Base-by-base conservation (phyloP, 1,284 basidiomycete species). In the Sporisorium scitamineum region DNA sequence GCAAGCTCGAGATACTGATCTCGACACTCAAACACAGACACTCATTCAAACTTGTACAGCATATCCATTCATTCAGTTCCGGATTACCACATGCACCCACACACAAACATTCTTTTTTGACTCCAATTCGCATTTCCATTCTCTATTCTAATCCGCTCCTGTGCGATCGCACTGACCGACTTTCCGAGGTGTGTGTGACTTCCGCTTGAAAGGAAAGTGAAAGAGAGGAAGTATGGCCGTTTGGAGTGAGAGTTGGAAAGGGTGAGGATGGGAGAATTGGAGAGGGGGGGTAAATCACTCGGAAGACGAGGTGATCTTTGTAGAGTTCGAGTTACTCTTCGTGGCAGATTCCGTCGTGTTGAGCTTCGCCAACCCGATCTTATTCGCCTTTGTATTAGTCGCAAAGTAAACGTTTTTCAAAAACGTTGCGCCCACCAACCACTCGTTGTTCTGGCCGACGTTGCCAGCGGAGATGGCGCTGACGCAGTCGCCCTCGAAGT, bases 401-500 rank as follows among this genome's bases (percentile, higher is more conserved):
- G 91, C 92, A 85, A 92, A 92, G 70, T 80, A 81, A 54, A 79
- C 79, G 51, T 84, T 85, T 67, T 86, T 86, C 53, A 86, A 59
- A 59, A 85, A 86, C 1, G 80, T 80, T 8, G 85, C 86, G 6
- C 86, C 86, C 4, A 88, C 80, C 64, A 95, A 88, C 93, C 92
- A 94, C 81, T 92, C 89, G 24, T 87, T 89, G 27, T 88, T 88
- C 31, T 77, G 66, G n/a, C 78, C 77, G 6, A 80, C 76, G 29
- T 73, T 58, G 16, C 91, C 92, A 9, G 90, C 86, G 11, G 89
- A 88, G 83, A 95, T 92, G 18, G 93, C 91, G 47, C 91, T 92
- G 16, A 90, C 83, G 83, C 94, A 95, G 61, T 90, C 88, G 37
- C 92, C 92, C 10, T 85, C 86, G 32, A 90, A 89, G 81, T 94